These are phyloP conservation scores for Sicyos baderoa DNA, from an alignment of 306 rosid genomes.

Conservation along the genomic window DNA sequence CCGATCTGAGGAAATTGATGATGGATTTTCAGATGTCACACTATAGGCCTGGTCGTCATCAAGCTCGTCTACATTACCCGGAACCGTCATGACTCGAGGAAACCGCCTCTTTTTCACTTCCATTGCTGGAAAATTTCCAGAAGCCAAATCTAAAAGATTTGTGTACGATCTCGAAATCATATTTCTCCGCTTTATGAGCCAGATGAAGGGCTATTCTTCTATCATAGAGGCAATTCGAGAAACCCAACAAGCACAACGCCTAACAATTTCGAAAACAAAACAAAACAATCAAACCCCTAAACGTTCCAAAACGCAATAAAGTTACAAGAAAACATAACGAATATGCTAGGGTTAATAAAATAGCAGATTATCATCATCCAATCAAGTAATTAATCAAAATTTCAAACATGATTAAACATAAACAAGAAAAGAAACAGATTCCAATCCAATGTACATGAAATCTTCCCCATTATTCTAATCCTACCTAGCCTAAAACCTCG, in stretches of 20 bases:
- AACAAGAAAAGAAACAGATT: neutral
- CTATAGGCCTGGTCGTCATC: constrained; percentile 60
- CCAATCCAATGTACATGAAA: constrained; percentile 5
- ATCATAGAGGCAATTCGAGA: neutral
- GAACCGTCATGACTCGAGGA: constrained; percentile 58
- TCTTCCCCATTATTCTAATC: constrained; percentile 28
- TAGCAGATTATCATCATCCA: constrained; percentile 11
- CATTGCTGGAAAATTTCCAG: constrained; percentile 65
- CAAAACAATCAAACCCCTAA: constrained; percentile 20
- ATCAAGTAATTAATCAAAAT: neutral
- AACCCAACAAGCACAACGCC: constrained; percentile 8
- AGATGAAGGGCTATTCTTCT: constrained; percentile 5
- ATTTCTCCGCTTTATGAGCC: constrained; percentile 26
- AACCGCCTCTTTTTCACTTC: constrained; percentile 44
- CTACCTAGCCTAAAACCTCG: constrained; percentile 34
- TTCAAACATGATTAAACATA: neutral
- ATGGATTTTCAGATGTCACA: constrained; percentile 56
- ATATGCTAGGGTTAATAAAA: constrained; percentile 1
- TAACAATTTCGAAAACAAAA: constrained; percentile 3
- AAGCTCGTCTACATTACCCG: constrained; percentile 49
- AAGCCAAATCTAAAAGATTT: constrained; percentile 74
- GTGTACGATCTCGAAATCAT: constrained; percentile 73
- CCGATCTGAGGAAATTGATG: constrained; percentile 46
- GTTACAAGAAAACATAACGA: neutral
- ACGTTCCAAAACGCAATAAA: neutral